Evolutionary conservation across 345 rosid species (phyloP).

Genomic region (Populus nigra): DNA sequence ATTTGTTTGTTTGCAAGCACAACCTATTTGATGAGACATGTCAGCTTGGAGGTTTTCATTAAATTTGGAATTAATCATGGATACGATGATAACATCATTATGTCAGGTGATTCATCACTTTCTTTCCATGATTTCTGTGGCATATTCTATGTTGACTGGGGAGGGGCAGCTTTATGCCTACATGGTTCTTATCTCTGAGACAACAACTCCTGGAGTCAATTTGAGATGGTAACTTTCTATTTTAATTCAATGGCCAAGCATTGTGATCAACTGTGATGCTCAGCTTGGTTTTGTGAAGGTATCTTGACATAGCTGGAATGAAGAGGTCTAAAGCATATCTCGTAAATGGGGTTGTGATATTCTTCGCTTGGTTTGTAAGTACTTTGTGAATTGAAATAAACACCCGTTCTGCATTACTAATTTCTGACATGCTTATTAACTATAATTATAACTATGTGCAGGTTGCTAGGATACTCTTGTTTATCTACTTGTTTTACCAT

Average conservation of each 20-base stretch:
- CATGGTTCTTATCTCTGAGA: slow-evolving; percentile 82
- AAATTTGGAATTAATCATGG: not conserved
- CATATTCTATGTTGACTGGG: slow-evolving; percentile 68
- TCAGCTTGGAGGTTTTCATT: not conserved
- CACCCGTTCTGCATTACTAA: not conserved
- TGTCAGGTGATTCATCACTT: slow-evolving; percentile 75
- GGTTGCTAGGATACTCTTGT: slow-evolving; percentile 77
- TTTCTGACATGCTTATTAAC: not conserved
- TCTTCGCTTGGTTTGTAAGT: slow-evolving; percentile 82
- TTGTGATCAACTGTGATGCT: not conserved
- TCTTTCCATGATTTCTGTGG: slow-evolving; percentile 59
- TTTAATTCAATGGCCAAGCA: not conserved
- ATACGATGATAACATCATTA: not conserved
- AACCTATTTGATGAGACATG: not conserved
- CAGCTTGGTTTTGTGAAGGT: slow-evolving; percentile 42
- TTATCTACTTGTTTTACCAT: slow-evolving; percentile 74
- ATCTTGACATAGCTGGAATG: slow-evolving; percentile 74
- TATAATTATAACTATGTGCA: slow-evolving; percentile 31
- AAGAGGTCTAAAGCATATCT: slow-evolving; percentile 71
- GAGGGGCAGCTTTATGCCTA: slow-evolving; percentile 82
- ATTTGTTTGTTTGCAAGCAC: not conserved
- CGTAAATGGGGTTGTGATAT: slow-evolving; percentile 67
- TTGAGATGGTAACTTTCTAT: slow-evolving; percentile 66
- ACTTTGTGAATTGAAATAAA: not conserved
- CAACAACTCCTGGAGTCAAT: slow-evolving; percentile 83